These are phyloP conservation scores for Pleurotus djamor DNA, from an alignment of 768 basidiomycete genomes.

Conservation along the genomic window DNA sequence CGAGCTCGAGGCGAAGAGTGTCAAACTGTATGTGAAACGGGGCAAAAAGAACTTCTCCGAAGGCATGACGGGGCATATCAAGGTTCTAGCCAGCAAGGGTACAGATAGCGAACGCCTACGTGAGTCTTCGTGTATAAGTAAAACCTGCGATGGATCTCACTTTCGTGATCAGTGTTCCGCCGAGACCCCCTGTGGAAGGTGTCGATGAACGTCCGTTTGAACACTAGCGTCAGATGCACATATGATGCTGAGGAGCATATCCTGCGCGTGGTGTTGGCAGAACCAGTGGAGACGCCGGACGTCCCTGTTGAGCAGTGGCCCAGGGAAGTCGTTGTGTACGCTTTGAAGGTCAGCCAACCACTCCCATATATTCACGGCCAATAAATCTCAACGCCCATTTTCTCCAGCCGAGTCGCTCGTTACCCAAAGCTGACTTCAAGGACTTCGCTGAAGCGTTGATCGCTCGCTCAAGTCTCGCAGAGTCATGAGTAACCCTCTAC, in stretches of 20 bases:
- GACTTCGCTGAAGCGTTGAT: conserved; percentile 47
- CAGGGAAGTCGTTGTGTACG: conserved; percentile 56
- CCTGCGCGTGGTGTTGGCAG: conserved; percentile 54
- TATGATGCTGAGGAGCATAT: conserved; percentile 55
- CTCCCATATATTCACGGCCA: background rate
- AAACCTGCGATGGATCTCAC: conserved; percentile 12
- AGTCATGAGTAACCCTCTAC: no score
- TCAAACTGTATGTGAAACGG: conserved; percentile 58
- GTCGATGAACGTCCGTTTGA: conserved; percentile 62
- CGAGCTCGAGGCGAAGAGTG: conserved; percentile 54
- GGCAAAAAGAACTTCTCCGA: conserved; percentile 55
- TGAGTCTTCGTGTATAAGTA: conserved; percentile 24
- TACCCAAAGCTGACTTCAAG: conserved; percentile 49
- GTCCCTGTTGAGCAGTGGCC: conserved; percentile 18
- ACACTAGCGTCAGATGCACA: conserved; percentile 52
- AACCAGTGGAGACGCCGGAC: conserved; percentile 29
- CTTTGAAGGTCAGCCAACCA: conserved; percentile 47
- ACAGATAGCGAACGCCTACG: conserved; percentile 44
- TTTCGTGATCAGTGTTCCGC: conserved; percentile 51
- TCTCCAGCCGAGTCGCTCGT: conserved; percentile 41
- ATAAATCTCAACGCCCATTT: background rate
- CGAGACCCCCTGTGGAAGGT: conserved; percentile 71
- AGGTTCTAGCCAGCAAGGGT: conserved; percentile 46
- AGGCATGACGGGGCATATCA: conserved; percentile 60
- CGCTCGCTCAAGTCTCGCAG: conserved; percentile 9